Percentiles rank a stretch among this genome's conserved stretches.
Conservation (phyloP, 495 filamentous ascomycete species). For the Podospora conica region DNA sequence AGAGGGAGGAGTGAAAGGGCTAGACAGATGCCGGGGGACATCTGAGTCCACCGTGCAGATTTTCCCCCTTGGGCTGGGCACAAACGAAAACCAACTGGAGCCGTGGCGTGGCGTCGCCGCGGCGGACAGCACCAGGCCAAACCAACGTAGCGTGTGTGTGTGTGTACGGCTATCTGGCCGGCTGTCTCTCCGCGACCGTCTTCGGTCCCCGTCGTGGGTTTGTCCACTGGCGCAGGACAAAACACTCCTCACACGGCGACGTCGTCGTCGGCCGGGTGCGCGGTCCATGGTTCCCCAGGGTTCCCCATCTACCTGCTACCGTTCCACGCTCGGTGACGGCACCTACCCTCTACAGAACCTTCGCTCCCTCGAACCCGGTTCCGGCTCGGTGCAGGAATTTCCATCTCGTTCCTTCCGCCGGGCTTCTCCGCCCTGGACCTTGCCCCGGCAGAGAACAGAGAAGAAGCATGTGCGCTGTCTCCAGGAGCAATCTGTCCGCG, state of each 20-base stretch:
- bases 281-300: background rate
- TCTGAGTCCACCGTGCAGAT: too few species aligned
- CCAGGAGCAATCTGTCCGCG: background rate
- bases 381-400: background rate
- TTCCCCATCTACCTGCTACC: background rate
- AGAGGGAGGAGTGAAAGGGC: background rate
- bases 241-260: background rate
- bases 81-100: too few species aligned
- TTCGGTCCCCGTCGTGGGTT: background rate
- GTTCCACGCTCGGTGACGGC: background rate
- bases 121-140: too few species aligned
- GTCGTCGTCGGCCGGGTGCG: background rate
- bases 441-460: background rate
- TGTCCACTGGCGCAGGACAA: background rate
- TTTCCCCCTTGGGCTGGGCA: background rate
- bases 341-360: background rate
- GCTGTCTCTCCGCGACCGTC: background rate
- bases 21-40: background rate
- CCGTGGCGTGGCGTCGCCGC: background rate
- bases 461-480: too few species aligned
- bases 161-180: too few species aligned
- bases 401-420: background rate
- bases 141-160: background rate
- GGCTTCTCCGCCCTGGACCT: background rate
- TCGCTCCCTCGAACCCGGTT: background rate